Evolutionary conservation across 2,329 filamentous ascomycete genomes (phyloP).

Genomic region (Gaeumannomyces sp.): DNA sequence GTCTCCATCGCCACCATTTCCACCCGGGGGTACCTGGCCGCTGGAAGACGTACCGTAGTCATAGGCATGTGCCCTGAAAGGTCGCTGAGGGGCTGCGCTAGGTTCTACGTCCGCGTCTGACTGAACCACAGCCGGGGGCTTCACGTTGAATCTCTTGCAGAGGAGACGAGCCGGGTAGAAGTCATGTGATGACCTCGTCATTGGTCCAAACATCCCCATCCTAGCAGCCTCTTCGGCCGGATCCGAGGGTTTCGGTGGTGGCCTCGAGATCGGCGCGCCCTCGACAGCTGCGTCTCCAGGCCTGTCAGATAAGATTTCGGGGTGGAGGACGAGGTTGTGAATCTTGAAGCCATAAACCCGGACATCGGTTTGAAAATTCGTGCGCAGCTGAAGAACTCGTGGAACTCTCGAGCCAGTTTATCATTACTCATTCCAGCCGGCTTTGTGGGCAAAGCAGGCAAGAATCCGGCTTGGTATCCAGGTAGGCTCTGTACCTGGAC

Average conservation of each 20-base stretch:
- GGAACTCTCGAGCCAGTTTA: slow-evolving; percentile 77
- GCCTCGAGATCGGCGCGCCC: slow-evolving; percentile 37
- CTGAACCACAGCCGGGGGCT: slow-evolving; percentile 62
- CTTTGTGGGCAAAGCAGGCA: slow-evolving; percentile 46
- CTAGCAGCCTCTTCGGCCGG: slow-evolving; percentile 81
- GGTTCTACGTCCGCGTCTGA: slow-evolving; percentile 37
- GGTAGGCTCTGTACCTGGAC: slow-evolving; percentile 71
- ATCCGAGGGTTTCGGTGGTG: slow-evolving; percentile 55
- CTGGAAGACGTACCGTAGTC: neutral
- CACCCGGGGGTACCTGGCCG: neutral
- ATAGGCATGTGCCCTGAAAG: slow-evolving; percentile 10
- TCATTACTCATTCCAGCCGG: slow-evolving; percentile 45
- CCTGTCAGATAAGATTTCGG: slow-evolving; percentile 6
- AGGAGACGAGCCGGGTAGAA: slow-evolving; percentile 79
- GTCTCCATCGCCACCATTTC: slow-evolving; percentile 5
- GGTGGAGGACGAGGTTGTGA: slow-evolving; percentile 63
- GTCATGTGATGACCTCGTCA: slow-evolving; percentile 67
- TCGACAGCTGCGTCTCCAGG: slow-evolving; percentile 11
- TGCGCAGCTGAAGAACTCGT: slow-evolving; percentile 62
- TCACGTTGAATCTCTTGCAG: slow-evolving; percentile 95
- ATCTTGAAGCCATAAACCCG: slow-evolving; percentile 86
- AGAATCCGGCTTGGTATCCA: slow-evolving; percentile 69
- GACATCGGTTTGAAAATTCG: slow-evolving; percentile 85
- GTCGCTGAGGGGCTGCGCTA: slow-evolving; percentile 6
- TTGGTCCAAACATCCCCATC: slow-evolving; percentile 84